Percentiles rank a stretch among this genome's conserved stretches.
phyloP scores from a whole-genome alignment of 805 yeast species.

The Metschnikowia cubensis region DNA sequence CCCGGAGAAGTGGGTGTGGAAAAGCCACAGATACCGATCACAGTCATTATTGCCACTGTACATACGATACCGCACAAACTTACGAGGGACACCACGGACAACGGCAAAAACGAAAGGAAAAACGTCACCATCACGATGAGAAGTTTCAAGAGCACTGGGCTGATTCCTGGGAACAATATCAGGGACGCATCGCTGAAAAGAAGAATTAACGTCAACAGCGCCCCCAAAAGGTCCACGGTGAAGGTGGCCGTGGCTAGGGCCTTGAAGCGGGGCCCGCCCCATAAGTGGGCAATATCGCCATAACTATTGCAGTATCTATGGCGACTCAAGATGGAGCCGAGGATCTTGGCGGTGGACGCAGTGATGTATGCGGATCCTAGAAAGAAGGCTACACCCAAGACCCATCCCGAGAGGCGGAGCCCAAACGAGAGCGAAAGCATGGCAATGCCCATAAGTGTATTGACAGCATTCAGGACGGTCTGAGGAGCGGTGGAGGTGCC shows the following conservation, averaged over 20 bases:
- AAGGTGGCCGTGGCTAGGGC: slow-evolving; percentile 46
- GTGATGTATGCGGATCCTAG: slow-evolving; percentile 47
- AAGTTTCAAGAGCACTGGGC: slow-evolving; percentile 25
- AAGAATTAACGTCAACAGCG: slow-evolving; percentile 53
- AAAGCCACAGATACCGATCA: slow-evolving; percentile 48
- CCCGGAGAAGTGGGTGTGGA: slow-evolving; percentile 45
- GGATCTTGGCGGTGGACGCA: slow-evolving; percentile 48
- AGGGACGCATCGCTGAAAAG: slow-evolving; percentile 59
- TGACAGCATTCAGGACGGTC: slow-evolving; percentile 73
- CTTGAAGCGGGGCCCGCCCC: slow-evolving; percentile 57
- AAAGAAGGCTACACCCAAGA: slow-evolving; percentile 44
- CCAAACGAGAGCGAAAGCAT: slow-evolving; percentile 71
- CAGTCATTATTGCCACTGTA: slow-evolving; percentile 46
- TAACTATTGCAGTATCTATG: slow-evolving; percentile 80
- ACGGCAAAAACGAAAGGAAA: slow-evolving; percentile 50
- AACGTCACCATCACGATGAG: slow-evolving; percentile 38
- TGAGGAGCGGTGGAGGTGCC: slow-evolving; percentile 55
- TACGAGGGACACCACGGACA: slow-evolving; percentile 51
- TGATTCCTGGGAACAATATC: slow-evolving; percentile 20
- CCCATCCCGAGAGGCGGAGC: slow-evolving; percentile 64
- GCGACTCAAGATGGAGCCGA: slow-evolving; percentile 72
- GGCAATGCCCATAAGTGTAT: slow-evolving; percentile 74
- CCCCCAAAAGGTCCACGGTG: slow-evolving; percentile 57
- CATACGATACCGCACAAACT: slow-evolving; percentile 55
- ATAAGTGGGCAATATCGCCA: slow-evolving; percentile 85